Percentiles rank a stretch among this genome's conserved stretches.
Conservation (phyloP, 2,329 filamentous ascomycete genomes). For the Talaromyces sp. region DNA sequence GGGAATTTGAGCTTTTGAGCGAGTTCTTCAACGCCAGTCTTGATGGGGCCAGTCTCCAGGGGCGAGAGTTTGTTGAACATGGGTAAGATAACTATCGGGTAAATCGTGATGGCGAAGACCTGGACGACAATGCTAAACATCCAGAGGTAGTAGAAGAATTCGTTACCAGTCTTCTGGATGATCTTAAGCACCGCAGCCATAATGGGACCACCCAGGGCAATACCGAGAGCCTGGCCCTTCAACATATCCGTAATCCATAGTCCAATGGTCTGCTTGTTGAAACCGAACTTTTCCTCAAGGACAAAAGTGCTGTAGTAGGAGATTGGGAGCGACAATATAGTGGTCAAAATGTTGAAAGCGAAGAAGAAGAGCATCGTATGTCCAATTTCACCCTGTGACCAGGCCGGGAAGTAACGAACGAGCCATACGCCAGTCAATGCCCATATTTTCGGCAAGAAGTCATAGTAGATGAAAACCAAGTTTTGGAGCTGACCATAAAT, state of each 20-base stretch:
- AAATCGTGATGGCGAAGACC: constrained; percentile 92
- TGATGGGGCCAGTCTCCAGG: constrained; percentile 79
- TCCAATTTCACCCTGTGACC: constrained; percentile 86
- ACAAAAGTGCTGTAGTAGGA: constrained; percentile 94
- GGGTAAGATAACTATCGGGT: constrained; percentile 88
- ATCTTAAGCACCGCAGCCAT: constrained; percentile 91
- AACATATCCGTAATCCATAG: constrained; percentile 87
- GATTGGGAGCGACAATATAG: constrained; percentile 72
- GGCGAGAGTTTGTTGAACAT: constrained; percentile 98
- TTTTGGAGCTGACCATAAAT: constrained; percentile 87
- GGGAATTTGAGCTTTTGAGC: constrained; percentile 85
- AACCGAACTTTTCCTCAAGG: constrained; percentile 92
- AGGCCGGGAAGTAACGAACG: constrained; percentile 67
- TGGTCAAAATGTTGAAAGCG: constrained; percentile 76
- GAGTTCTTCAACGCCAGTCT: constrained; percentile 80
- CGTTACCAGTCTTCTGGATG: constrained; percentile 85
- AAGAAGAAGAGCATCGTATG: constrained; percentile 93
- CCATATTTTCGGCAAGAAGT: constrained; percentile 91
- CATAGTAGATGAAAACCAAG: constrained; percentile 81
- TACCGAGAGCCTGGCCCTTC: constrained; percentile 79
- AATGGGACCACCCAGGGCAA: constrained; percentile 79
- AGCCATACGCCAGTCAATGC: constrained; percentile 71
- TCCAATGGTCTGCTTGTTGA: constrained; percentile 94
- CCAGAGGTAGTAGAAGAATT: constrained; percentile 99
- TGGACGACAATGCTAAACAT: constrained; percentile 85